Evolutionary conservation across 805 yeast species (phyloP).

Genomic region (Cyberlindnera meyerae): DNA sequence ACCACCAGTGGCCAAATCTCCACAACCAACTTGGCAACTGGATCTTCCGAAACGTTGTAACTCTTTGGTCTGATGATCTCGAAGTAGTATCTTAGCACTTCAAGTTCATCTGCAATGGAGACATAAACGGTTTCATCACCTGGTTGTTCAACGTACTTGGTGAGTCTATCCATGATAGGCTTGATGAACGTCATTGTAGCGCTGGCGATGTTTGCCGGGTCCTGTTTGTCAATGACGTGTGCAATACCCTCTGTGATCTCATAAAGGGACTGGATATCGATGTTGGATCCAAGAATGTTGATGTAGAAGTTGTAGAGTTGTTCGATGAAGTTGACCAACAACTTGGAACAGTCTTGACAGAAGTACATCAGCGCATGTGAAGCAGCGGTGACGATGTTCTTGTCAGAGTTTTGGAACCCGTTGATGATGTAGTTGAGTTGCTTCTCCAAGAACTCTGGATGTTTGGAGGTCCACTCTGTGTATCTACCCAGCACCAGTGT

Average conservation of each 20-base stretch:
- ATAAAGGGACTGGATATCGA: slow-evolving; percentile 65
- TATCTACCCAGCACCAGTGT: slow-evolving; percentile 93
- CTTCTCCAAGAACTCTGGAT: slow-evolving; percentile 74
- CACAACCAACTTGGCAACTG: slow-evolving; percentile 47
- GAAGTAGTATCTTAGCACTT: slow-evolving; percentile 57
- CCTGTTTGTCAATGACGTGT: slow-evolving; percentile 65
- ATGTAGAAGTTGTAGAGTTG: slow-evolving; percentile 74
- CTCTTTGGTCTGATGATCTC: slow-evolving; percentile 46
- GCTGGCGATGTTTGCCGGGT: slow-evolving; percentile 45
- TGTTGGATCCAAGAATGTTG: slow-evolving; percentile 38
- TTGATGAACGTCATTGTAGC: slow-evolving; percentile 59
- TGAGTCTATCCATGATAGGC: slow-evolving; percentile 52
- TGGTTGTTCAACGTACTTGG: slow-evolving; percentile 20
- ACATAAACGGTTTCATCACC: slow-evolving; percentile 34
- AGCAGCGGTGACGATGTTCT: slow-evolving; percentile 68
- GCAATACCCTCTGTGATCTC: slow-evolving; percentile 90
- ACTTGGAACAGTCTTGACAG: slow-evolving; percentile 80
- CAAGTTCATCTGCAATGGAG: slow-evolving; percentile 68
- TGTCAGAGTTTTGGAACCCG: slow-evolving; percentile 49
- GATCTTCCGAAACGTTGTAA: slow-evolving; percentile 33
- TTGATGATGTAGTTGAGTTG: slow-evolving; percentile 79
- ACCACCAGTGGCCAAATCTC: slow-evolving; percentile 59
- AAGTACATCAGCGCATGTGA: slow-evolving; percentile 92
- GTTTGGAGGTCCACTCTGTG: slow-evolving; percentile 89
- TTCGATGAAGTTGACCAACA: slow-evolving; percentile 61